Percentiles rank a stretch among this genome's conserved stretches.
phyloP scores from a whole-genome alignment of 495 filamentous ascomycete species.

The Apodospora peruviana region DNA sequence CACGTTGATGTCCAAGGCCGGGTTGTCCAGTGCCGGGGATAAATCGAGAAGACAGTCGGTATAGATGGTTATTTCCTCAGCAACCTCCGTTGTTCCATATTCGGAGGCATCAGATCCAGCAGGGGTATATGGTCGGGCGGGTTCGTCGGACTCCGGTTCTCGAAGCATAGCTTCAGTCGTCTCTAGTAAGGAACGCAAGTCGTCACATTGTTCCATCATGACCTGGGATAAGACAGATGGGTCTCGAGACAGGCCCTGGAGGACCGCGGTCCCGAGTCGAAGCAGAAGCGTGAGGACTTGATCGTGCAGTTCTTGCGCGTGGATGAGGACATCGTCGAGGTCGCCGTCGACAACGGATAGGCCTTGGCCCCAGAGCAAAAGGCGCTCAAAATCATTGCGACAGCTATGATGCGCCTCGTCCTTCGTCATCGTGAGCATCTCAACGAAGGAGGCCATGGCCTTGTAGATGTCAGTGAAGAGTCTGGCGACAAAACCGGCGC shows the following conservation, averaged over 20 bases:
- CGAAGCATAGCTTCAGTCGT: background rate
- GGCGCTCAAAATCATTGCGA: background rate
- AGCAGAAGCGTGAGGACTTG: conserved; percentile 1
- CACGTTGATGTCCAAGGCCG: background rate
- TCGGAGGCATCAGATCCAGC: background rate
- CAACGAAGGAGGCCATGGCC: background rate
- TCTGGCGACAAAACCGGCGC: conserved; percentile 2
- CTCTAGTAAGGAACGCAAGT: background rate
- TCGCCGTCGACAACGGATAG: background rate
- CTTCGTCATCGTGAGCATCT: background rate
- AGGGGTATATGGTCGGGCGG: background rate
- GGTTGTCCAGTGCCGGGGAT: conserved; percentile 1
- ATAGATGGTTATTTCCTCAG: conserved; percentile 4
- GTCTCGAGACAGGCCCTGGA: background rate
- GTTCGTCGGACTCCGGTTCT: background rate
- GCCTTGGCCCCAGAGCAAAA: conserved; percentile 4
- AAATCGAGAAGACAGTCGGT: conserved; percentile 6
- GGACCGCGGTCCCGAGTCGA: background rate
- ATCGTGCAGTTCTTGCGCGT: background rate
- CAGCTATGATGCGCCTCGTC: background rate
- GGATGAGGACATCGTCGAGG: background rate
- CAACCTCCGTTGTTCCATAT: background rate
- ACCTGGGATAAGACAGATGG: background rate
- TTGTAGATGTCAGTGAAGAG: background rate
- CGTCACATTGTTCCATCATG: background rate